Evolutionary conservation across 2,329 filamentous ascomycete genomes (phyloP).

Genomic region (Penicillium sp.): DNA sequence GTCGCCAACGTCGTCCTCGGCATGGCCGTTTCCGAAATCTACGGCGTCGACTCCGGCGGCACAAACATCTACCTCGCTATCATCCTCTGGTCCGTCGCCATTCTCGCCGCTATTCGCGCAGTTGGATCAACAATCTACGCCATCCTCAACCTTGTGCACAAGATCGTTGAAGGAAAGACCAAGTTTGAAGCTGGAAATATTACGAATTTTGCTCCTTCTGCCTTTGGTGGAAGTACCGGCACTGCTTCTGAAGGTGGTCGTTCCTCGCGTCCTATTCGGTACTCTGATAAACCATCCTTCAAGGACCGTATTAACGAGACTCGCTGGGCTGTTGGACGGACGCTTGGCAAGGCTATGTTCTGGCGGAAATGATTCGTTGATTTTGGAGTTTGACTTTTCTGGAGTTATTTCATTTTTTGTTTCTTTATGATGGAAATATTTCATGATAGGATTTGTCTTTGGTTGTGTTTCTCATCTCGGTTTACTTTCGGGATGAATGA

Average conservation of each 20-base stretch:
- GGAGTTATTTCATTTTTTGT: conserved; percentile 3
- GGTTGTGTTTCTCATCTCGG: background rate
- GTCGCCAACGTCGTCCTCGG: conserved; percentile 84
- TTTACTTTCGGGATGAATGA: no score
- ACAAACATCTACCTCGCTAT: conserved; percentile 88
- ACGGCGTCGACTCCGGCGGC: conserved; percentile 64
- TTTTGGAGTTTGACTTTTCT: conserved; percentile 1
- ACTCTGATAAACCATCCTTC: conserved; percentile 32
- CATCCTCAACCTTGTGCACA: conserved; percentile 76
- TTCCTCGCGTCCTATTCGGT: conserved; percentile 22
- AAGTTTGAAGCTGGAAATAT: conserved; percentile 47
- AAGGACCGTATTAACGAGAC: conserved; percentile 36
- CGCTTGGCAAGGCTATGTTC: conserved; percentile 36
- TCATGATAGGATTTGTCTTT: conserved; percentile 12
- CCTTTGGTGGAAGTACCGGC: conserved; percentile 9
- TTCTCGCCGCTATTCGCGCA: conserved; percentile 80
- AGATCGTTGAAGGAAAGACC: conserved; percentile 79
- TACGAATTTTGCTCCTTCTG: conserved; percentile 23
- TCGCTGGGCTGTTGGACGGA: conserved; percentile 33
- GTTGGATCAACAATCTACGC: conserved; percentile 77
- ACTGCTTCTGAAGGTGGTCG: conserved; percentile 16
- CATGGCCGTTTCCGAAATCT: conserved; percentile 88
- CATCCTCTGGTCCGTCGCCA: conserved; percentile 87
- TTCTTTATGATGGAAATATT: conserved; percentile 23
- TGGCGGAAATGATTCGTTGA: conserved; percentile 32